phyloP scores from a whole-genome alignment of 371 early-diverging fungal species.

The Dinochytrium kinnereticum region DNA sequence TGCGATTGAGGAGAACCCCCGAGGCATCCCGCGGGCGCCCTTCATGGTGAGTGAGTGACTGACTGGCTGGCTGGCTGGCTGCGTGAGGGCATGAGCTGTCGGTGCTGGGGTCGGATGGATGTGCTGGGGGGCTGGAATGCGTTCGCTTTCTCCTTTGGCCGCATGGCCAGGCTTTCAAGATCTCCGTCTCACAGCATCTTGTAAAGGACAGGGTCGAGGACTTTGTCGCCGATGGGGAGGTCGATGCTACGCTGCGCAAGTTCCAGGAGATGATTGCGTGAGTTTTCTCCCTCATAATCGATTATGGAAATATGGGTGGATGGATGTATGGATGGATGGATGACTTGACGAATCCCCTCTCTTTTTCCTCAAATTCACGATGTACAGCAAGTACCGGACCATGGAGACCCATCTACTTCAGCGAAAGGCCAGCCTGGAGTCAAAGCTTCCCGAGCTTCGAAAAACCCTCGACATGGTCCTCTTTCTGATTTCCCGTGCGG shows the following conservation, averaged over 20 bases:
- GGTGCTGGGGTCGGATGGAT: too few relatives aligned
- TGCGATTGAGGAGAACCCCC: slow-evolving; percentile 66
- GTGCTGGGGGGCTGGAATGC: too few relatives aligned
- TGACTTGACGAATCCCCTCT: too few relatives aligned
- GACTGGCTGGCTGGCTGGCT: too few relatives aligned
- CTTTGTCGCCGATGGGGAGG: slow-evolving; percentile 70
- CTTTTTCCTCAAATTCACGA: too few relatives aligned
- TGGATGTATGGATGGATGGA: slow-evolving; percentile 16
- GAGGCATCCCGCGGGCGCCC: slow-evolving; percentile 95
- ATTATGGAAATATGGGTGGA: too few relatives aligned
- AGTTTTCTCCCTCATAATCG: slow-evolving; percentile 16
- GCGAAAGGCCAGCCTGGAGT: slow-evolving; percentile 79
- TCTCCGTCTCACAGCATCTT: neutral
- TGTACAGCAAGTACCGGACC: slow-evolving; percentile 89
- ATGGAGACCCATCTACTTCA: slow-evolving; percentile 92
- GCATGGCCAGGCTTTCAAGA: too few relatives aligned
- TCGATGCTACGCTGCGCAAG: slow-evolving; percentile 83
- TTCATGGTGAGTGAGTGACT: slow-evolving; percentile 72
- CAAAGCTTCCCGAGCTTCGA: slow-evolving; percentile 95
- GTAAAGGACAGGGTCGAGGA: slow-evolving; percentile 87
- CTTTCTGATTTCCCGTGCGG: slow-evolving; percentile 70
- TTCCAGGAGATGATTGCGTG: slow-evolving; percentile 92
- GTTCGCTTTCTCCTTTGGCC: too few relatives aligned
- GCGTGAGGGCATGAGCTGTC: too few relatives aligned
- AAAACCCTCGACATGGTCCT: slow-evolving; percentile 88